These are phyloP conservation scores for Pezicula carpinea DNA, from an alignment of 2,329 filamentous ascomycete genomes.

Conservation along the genomic window DNA sequence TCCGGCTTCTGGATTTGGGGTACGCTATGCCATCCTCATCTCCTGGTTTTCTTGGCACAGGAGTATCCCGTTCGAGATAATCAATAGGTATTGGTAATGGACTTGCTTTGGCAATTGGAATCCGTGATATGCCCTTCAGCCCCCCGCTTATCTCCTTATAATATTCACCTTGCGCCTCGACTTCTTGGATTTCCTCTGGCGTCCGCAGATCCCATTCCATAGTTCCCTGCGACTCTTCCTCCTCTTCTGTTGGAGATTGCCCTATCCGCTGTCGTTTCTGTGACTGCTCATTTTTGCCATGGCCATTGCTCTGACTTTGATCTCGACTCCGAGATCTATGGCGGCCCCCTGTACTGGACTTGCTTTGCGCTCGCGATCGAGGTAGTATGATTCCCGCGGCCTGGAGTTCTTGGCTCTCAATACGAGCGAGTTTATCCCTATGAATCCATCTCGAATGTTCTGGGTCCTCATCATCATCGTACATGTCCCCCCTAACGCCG, in stretches of 20 bases:
- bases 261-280: conserved; percentile 31
- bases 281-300: conserved; percentile 31
- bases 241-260: conserved; percentile 34
- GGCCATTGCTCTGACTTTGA: conserved; percentile 19
- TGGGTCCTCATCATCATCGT: conserved; percentile 34
- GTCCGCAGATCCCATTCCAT: conserved; percentile 68
- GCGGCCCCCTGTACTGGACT: conserved; percentile 33
- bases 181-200: conserved; percentile 64
- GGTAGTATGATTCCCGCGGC: conserved; percentile 67
- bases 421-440: conserved; percentile 75
- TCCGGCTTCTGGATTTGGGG: conserved; percentile 63
- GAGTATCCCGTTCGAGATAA: conserved; percentile 69
- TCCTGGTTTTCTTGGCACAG: conserved; percentile 53
- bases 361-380: conserved; percentile 48
- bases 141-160: conserved; percentile 48
- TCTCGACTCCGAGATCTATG: conserved; percentile 35
- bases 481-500: conserved; percentile 13
- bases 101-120: conserved; percentile 79
- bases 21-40: conserved; percentile 57
- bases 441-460: conserved; percentile 80
- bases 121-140: conserved; percentile 67
- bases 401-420: conserved; percentile 76
- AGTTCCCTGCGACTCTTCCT: conserved; percentile 33
- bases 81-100: conserved; percentile 69
- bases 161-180: conserved; percentile 48